Evolutionary conservation across 352 stramenopile species (phyloP), one percentile per base, ranked within the genome.

Genomic region (Globisporangium abappressorium): DNA sequence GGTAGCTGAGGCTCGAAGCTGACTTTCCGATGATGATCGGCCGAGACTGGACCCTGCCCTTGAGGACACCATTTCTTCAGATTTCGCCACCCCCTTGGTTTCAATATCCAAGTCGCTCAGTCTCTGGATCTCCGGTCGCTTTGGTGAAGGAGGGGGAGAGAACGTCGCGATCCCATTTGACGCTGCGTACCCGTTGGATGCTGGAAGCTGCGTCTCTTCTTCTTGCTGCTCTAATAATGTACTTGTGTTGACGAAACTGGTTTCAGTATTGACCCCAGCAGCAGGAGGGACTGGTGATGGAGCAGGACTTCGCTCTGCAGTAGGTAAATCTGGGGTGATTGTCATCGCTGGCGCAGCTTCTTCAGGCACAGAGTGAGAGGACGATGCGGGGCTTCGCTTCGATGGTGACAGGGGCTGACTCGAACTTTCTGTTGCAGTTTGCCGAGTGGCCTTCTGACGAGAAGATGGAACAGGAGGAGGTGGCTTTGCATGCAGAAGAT

Each of bases 31-130:
- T 26, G 54, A 26, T 9, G 56, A 36, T 5, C 47, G 30, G 26
- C 60, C 47, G 11, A 28, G 20, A 24, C n/a, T 66, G 7, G 56
- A 43, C 9, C 34, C n/a, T 9, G 5, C 18, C 26, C 26, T 56
- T 30, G 64, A 22, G 6, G 56, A 64, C 14, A 47, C 7, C 30
- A 59, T 18, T 43, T 47, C 33, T 26, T 30, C 20, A 20, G 18
- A 36, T 22, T 14, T 24, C 14, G n/a, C 61, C 30, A 36, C 46
- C 24, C 30, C 24, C 18, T 62, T 69, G 30, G 14, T 38, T 11
- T 69, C 64, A n/a, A 28, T 22, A 6, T 58, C 64, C 5, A 66
- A 51, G 47, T 66, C 61, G 26, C 54, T 43, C n/a, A 66, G 61
- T 20, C 47, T 58, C 53, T 66, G 61, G 26, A 66, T 59, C 30